Conservation (phyloP, 768 basidiomycete species). For the Chalciporus piperatus region DNA sequence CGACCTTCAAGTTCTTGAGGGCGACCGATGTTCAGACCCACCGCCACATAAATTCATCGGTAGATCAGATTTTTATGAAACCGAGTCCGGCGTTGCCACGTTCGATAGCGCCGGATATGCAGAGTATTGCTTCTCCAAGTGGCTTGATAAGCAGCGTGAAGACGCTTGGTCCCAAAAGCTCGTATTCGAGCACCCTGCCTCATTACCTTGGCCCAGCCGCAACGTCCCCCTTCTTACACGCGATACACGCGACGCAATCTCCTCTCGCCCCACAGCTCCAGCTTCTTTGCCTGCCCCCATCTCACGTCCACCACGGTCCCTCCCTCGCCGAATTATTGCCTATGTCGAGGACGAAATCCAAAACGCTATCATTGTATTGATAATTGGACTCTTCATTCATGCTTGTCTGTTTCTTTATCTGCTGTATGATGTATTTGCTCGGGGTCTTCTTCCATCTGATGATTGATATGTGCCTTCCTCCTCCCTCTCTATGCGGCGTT, state of each 20-base stretch:
- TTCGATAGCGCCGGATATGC: constrained; percentile 28
- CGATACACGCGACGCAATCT: not conserved
- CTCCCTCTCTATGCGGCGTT: constrained; percentile 11
- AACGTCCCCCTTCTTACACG: constrained; percentile 4
- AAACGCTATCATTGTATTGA: constrained; percentile 26
- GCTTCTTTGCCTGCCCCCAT: not conserved
- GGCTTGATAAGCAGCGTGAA: constrained; percentile 28
- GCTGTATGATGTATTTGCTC: constrained; percentile 28
- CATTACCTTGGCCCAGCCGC: constrained; percentile 17
- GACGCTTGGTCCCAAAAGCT: constrained; percentile 15
- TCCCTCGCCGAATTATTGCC: constrained; percentile 13
- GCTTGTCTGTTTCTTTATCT: constrained; percentile 26
- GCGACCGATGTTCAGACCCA: constrained; percentile 8
- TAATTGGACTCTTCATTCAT: constrained; percentile 26
- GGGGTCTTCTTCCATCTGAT: constrained; percentile 25
- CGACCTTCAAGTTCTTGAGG: constrained; percentile 19
- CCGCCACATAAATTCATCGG: constrained; percentile 7
- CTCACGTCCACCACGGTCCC: constrained; percentile 7
- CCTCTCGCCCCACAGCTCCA: not conserved
- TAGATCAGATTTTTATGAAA: constrained; percentile 28
- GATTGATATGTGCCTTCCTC: constrained; percentile 13
- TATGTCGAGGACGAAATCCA: constrained; percentile 26
- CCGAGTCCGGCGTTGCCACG: constrained; percentile 24
- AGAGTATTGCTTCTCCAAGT: constrained; percentile 23
- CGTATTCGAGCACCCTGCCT: constrained; percentile 20